phyloP scores from a whole-genome alignment of 768 basidiomycete genomes.

The Tubosaeta sp. region DNA sequence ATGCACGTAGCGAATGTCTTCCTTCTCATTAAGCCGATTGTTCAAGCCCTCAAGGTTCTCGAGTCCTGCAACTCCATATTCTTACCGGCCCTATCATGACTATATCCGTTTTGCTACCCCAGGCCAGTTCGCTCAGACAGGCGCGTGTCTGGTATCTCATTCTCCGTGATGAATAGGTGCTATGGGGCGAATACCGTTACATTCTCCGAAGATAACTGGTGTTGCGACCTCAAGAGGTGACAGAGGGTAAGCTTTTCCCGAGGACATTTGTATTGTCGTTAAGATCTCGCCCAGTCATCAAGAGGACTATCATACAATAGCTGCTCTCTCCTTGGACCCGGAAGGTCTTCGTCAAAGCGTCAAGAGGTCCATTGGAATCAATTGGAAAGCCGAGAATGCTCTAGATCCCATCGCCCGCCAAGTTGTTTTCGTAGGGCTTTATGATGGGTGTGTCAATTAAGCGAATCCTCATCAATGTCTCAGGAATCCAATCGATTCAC shows the following conservation, averaged over 20 bases:
- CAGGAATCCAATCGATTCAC: slow-evolving; percentile 5
- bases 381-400: slow-evolving; percentile 66
- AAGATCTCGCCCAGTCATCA: slow-evolving; percentile 58
- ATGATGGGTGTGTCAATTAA: slow-evolving; percentile 68
- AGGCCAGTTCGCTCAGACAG: slow-evolving; percentile 35
- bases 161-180: slow-evolving; percentile 42
- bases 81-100: slow-evolving; percentile 54
- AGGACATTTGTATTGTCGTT: not conserved
- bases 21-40: slow-evolving; percentile 19
- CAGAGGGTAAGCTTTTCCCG: slow-evolving; percentile 46
- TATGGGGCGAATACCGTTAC: slow-evolving; percentile 61
- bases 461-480: not conserved
- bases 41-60: slow-evolving; percentile 15
- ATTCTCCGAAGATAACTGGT: slow-evolving; percentile 75
- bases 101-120: slow-evolving; percentile 52
- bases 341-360: slow-evolving; percentile 66
- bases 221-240: slow-evolving; percentile 72
- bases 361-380: slow-evolving; percentile 54
- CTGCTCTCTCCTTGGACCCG: slow-evolving; percentile 70
- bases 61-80: slow-evolving; percentile 8
- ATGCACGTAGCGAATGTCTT: slow-evolving; percentile 28
- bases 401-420: slow-evolving; percentile 62
- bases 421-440: slow-evolving; percentile 83
- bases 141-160: slow-evolving; percentile 3
- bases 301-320: slow-evolving; percentile 81